A percentile compares a stretch with the other conserved stretches of the same genome.
Conservation (phyloP, 148 eudicot species). For the Polygonum maritimum region DNA sequence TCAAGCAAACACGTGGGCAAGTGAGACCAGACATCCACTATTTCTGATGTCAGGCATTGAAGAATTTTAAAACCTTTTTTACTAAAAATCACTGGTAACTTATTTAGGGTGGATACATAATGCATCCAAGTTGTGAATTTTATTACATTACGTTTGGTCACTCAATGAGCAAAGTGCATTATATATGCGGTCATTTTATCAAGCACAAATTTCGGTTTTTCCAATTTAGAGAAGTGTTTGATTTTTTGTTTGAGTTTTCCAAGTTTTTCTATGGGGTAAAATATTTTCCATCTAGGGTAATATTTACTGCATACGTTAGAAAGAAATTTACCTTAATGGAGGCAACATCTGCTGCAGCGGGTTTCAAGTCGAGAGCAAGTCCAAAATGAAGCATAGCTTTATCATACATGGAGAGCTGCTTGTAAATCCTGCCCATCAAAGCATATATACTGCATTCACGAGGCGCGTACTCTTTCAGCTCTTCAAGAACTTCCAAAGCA, state of each 20-base stretch:
- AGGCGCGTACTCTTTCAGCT: slow-evolving; percentile 91
- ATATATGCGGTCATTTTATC: not conserved
- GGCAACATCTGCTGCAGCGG: slow-evolving; percentile 96
- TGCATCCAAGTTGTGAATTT: too few species aligned
- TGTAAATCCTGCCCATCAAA: slow-evolving; percentile 90
- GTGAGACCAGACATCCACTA: not conserved
- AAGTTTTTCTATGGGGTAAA: too few species aligned
- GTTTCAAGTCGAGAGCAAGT: slow-evolving; percentile 90
- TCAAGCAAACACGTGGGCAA: not conserved
- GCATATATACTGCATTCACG: slow-evolving; percentile 93
- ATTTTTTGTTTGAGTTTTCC: too few species aligned
- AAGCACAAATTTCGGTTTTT: not conserved
- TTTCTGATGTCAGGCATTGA: not conserved
- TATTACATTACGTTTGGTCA: too few species aligned
- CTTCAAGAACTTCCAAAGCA: slow-evolving; percentile 84
- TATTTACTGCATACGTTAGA: too few species aligned
- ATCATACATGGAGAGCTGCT: slow-evolving; percentile 63
- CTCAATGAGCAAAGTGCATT: too few species aligned
- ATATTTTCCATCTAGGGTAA: too few species aligned
- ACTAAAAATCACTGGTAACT: too few species aligned
- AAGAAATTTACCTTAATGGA: slow-evolving; percentile 61
- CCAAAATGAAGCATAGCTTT: slow-evolving; percentile 98
- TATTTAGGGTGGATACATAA: too few species aligned
- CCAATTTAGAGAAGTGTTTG: too few species aligned
- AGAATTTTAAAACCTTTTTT: not conserved